These are phyloP conservation scores for Galeopsis tetrahit DNA, from an alignment of 257 asterid species.

Conservation along the genomic window DNA sequence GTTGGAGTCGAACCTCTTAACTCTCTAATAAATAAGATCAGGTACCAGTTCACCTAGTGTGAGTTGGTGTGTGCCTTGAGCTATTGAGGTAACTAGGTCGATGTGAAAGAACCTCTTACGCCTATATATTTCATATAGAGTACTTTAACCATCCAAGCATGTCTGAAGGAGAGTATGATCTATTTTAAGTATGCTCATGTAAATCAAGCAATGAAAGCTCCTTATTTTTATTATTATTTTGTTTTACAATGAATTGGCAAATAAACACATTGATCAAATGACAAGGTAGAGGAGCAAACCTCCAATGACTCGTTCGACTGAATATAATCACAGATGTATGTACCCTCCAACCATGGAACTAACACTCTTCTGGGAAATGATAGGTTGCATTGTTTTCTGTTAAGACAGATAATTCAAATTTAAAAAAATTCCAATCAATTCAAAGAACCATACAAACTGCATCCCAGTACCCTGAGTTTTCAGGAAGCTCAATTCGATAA, in stretches of 20 bases:
- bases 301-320: constrained; percentile 79
- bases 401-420: constrained; percentile 21
- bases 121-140: neutral
- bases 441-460: constrained; percentile 28
- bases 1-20: neutral
- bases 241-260: neutral
- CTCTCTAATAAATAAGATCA: neutral
- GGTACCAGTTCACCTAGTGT: neutral
- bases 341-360: constrained; percentile 85
- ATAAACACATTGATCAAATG: constrained; percentile 8
- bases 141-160: constrained; percentile 20
- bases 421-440: constrained; percentile 32
- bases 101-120: neutral
- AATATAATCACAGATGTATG: constrained; percentile 85
- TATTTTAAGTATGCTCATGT: constrained; percentile 7
- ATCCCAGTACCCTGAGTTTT: constrained; percentile 28
- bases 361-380: constrained; percentile 87
- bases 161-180: neutral
- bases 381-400: constrained; percentile 65
- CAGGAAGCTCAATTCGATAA: constrained; percentile 15
- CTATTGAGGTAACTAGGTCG: neutral
- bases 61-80: neutral
- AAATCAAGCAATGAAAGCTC: constrained; percentile 10
- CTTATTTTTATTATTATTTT: neutral
- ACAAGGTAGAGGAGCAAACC: constrained; percentile 52